Conservation (phyloP, 306 rosid genomes). For the Hippophae gyantsensis region DNA sequence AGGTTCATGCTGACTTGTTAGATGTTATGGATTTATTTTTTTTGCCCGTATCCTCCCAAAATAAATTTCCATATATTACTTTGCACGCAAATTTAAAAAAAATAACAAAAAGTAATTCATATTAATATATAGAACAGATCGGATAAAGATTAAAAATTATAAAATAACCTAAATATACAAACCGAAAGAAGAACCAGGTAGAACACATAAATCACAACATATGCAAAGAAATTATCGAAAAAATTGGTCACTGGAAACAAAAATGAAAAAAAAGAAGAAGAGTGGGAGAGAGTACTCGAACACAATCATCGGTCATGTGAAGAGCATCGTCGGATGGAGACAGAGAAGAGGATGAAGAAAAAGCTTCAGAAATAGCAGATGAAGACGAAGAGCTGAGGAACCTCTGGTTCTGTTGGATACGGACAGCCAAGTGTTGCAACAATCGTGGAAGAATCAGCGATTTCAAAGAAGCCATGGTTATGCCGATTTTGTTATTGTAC, state of each 20-base stretch:
- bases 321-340: slow-evolving; percentile 35
- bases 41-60: no score
- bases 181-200: no score
- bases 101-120: no score
- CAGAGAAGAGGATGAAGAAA: slow-evolving; percentile 22
- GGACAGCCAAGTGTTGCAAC: slow-evolving; percentile 31
- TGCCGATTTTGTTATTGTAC: neutral
- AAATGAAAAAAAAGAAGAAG: neutral
- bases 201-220: neutral
- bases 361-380: slow-evolving; percentile 41
- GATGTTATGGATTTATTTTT: no score
- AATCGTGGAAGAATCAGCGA: slow-evolving; percentile 47
- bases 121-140: no score
- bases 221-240: neutral
- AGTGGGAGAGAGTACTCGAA: slow-evolving; percentile 39
- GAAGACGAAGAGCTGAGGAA: slow-evolving; percentile 39
- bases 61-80: no score
- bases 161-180: no score
- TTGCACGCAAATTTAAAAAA: no score
- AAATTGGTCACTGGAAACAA: neutral
- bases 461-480: neutral
- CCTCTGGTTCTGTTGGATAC: slow-evolving; percentile 48
- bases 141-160: no score
- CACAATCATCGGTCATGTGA: slow-evolving; percentile 56
- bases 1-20: no score